Evolutionary conservation across 805 yeast species (phyloP).

Genomic region (Kuraishia borneana): DNA sequence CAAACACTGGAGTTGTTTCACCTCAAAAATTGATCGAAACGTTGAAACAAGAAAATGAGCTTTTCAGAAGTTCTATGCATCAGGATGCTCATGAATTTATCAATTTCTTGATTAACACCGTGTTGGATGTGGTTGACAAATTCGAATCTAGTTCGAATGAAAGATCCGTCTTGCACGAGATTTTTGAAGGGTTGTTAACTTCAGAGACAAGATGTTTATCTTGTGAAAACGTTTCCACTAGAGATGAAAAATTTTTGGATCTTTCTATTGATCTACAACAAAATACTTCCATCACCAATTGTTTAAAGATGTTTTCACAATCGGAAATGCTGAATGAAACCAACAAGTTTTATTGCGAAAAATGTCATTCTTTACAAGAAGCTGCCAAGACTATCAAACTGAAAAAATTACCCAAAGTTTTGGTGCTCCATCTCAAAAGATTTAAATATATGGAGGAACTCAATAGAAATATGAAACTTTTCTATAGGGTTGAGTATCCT

Average conservation of each 20-base stretch:
- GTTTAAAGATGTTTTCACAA: constrained; percentile 72
- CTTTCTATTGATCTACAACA: constrained; percentile 75
- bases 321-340: constrained; percentile 78
- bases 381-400: constrained; percentile 85
- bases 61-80: constrained; percentile 88
- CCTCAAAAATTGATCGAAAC: constrained; percentile 67
- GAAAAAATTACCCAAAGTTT: constrained; percentile 61
- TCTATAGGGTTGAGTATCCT: constrained; percentile 79
- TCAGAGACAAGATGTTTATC: constrained; percentile 84
- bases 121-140: constrained; percentile 41
- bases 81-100: constrained; percentile 98
- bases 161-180: constrained; percentile 31
- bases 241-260: constrained; percentile 83
- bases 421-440: constrained; percentile 80
- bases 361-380: constrained; percentile 83
- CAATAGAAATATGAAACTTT: constrained; percentile 74
- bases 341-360: constrained; percentile 89
- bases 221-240: constrained; percentile 72
- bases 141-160: neutral
- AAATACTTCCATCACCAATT: constrained; percentile 63
- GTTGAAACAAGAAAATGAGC: constrained; percentile 69
- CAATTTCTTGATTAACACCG: constrained; percentile 68
- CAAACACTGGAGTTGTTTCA: constrained; percentile 73
- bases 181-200: constrained; percentile 78
- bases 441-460: constrained; percentile 83